phyloP scores from a whole-genome alignment of 2,329 filamentous ascomycete genomes.

The Capronia coronata region DNA sequence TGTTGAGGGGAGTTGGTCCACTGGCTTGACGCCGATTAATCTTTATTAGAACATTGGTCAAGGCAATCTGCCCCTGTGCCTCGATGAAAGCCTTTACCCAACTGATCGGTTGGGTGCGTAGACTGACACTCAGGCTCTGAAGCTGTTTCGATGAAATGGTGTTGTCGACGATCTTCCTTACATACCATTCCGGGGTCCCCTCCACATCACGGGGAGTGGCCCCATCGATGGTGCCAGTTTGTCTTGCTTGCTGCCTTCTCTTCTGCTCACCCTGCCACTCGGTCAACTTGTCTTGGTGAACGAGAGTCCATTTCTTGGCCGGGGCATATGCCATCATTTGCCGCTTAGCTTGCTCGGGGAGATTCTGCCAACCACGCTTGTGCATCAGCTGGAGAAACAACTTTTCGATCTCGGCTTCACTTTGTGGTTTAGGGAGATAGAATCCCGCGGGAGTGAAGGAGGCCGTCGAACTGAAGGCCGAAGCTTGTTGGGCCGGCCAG shows the following conservation, averaged over 20 bases:
- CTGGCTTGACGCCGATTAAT: constrained; percentile 80
- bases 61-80: constrained; percentile 90
- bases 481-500: constrained; percentile 39
- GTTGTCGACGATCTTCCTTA: constrained; percentile 94
- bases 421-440: constrained; percentile 64
- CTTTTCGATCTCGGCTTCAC: constrained; percentile 78
- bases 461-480: constrained; percentile 44
- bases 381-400: constrained; percentile 94
- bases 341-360: constrained; percentile 86
- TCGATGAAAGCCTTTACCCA: constrained; percentile 98
- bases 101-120: constrained; percentile 91
- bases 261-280: constrained; percentile 95
- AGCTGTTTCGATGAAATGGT: constrained; percentile 85
- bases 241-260: constrained; percentile 65
- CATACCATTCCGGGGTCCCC: constrained; percentile 96
- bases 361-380: constrained; percentile 93
- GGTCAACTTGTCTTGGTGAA: constrained; percentile 88
- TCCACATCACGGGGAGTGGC: constrained; percentile 75
- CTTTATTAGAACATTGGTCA: constrained; percentile 88
- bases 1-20: constrained; percentile 60
- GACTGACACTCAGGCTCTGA: constrained; percentile 85
- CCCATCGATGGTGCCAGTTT: constrained; percentile 59
- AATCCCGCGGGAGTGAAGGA: constrained; percentile 50
- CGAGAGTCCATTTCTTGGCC: constrained; percentile 93
- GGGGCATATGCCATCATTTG: constrained; percentile 96